Percentiles rank a stretch among this genome's conserved stretches.
phyloP scores from a whole-genome alignment of 2,329 filamentous ascomycete genomes.

The Madurella mycetomatis region DNA sequence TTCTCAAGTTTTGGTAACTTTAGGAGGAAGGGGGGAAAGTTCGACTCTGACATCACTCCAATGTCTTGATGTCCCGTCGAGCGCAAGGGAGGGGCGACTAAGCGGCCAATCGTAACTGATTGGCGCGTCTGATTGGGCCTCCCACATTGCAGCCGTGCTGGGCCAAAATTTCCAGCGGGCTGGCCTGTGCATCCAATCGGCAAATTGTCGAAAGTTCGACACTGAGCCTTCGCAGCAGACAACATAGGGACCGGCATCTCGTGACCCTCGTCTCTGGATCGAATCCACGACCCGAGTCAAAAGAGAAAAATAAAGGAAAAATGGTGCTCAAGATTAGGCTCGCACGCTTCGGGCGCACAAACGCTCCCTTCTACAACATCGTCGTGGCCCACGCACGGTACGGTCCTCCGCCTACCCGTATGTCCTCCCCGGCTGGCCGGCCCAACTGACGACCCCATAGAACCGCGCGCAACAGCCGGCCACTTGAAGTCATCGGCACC shows the following conservation, averaged over 20 bases:
- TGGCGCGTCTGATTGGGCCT: conserved; percentile 5
- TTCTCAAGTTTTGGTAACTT: background rate
- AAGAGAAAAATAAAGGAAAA: conserved; percentile 27
- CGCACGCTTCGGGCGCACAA: conserved; percentile 84
- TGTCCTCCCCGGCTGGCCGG: background rate
- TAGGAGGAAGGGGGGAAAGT: conserved; percentile 1
- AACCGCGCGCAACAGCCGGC: conserved; percentile 79
- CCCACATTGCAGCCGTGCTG: background rate
- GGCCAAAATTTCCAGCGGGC: conserved; percentile 7
- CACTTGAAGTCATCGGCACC: conserved; percentile 86
- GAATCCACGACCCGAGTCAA: background rate
- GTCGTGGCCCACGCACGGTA: conserved; percentile 91
- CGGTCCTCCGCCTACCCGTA: conserved; percentile 7
- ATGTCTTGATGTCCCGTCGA: background rate
- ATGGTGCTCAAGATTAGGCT: conserved; percentile 96
- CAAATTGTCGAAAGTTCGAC: background rate
- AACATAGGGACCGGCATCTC: background rate
- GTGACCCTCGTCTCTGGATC: background rate
- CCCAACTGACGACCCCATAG: conserved; percentile 40
- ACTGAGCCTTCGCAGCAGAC: background rate
- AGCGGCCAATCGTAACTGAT: background rate
- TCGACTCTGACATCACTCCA: conserved; percentile 18
- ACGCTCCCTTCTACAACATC: conserved; percentile 95
- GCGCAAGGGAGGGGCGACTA: no score
- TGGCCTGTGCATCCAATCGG: conserved; percentile 9